A percentile compares a stretch with the other conserved stretches of the same genome.
These are phyloP conservation scores for Venturia effusa DNA, from an alignment of 2,329 filamentous ascomycete species.

Conservation along the genomic window DNA sequence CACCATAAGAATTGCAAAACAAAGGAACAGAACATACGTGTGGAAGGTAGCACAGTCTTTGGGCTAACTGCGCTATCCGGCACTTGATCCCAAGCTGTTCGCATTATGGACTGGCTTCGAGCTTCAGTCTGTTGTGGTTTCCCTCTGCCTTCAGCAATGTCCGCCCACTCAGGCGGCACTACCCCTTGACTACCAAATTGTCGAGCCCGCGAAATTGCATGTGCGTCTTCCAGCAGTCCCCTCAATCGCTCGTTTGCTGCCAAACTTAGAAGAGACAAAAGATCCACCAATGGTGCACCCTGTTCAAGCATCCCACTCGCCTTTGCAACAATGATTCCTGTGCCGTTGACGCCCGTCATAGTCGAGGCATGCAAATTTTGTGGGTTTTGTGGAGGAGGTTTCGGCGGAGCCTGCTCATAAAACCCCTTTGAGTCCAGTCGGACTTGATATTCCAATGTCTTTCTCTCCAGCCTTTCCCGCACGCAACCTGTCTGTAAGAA, in stretches of 20 bases:
- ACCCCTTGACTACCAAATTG: constrained; percentile 70
- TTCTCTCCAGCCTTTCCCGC: constrained; percentile 45
- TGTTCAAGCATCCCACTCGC: constrained; percentile 33
- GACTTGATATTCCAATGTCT: constrained; percentile 47
- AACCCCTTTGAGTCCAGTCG: constrained; percentile 48
- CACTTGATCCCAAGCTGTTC: constrained; percentile 30
- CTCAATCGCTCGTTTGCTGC: constrained; percentile 71
- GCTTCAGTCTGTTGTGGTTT: constrained; percentile 24
- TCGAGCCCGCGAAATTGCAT: constrained; percentile 57
- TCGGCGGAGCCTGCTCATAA: constrained; percentile 24
- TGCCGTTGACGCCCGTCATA: constrained; percentile 49
- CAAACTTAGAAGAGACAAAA: constrained; percentile 72
- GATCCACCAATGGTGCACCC: constrained; percentile 58
- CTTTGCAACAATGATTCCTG: constrained; percentile 49
- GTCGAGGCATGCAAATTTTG: constrained; percentile 38
- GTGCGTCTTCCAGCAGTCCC: constrained; percentile 66
- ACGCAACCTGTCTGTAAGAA: constrained; percentile 57
- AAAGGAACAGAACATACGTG: constrained; percentile 42
- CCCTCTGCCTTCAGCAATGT: constrained; percentile 51
- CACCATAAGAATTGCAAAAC: background rate
- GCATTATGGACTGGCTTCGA: constrained; percentile 25
- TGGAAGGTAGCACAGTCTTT: constrained; percentile 41
- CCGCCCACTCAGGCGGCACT: constrained; percentile 64
- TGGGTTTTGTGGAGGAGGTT: constrained; percentile 31
- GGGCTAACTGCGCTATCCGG: constrained; percentile 43